Evolutionary conservation across 2,329 filamentous ascomycete species (phyloP).

Genomic region (Hypoxylon sp.): DNA sequence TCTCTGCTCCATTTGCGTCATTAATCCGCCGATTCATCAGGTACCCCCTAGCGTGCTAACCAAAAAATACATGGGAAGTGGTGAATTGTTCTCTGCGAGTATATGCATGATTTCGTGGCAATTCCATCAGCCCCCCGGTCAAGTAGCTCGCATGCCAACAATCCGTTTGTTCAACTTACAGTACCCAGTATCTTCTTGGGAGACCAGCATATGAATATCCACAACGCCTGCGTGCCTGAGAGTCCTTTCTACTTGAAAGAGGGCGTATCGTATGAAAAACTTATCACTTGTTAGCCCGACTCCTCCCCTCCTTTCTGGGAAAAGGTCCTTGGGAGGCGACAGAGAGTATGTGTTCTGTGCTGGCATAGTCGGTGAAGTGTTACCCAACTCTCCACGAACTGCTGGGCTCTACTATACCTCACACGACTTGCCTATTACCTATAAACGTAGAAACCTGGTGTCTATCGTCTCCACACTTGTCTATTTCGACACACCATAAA

Average conservation of each 20-base stretch:
- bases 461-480: slow-evolving; percentile 53
- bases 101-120: slow-evolving; percentile 65
- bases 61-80: slow-evolving; percentile 49
- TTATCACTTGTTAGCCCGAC: slow-evolving; percentile 49
- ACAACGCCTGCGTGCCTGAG: slow-evolving; percentile 36
- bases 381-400: slow-evolving; percentile 51
- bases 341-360: slow-evolving; percentile 41
- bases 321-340: slow-evolving; percentile 26
- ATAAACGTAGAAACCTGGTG: slow-evolving; percentile 50
- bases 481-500: slow-evolving; percentile 51
- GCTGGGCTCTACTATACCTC: slow-evolving; percentile 53
- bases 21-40: slow-evolving; percentile 50
- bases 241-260: slow-evolving; percentile 24
- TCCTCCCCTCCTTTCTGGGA: slow-evolving; percentile 45
- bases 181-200: slow-evolving; percentile 44
- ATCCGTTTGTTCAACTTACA: slow-evolving; percentile 49
- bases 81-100: slow-evolving; percentile 56
- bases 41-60: slow-evolving; percentile 52
- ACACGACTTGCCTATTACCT: slow-evolving; percentile 51
- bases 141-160: slow-evolving; percentile 57
- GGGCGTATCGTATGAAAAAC: slow-evolving; percentile 34
- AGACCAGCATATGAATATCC: slow-evolving; percentile 35
- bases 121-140: slow-evolving; percentile 56
- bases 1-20: slow-evolving; percentile 51
- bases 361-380: slow-evolving; percentile 51